Evolutionary conservation across 495 filamentous ascomycete genomes (phyloP), one percentile per base, ranked within the genome.

Genomic region (Lasiosphaeris hirsuta): DNA sequence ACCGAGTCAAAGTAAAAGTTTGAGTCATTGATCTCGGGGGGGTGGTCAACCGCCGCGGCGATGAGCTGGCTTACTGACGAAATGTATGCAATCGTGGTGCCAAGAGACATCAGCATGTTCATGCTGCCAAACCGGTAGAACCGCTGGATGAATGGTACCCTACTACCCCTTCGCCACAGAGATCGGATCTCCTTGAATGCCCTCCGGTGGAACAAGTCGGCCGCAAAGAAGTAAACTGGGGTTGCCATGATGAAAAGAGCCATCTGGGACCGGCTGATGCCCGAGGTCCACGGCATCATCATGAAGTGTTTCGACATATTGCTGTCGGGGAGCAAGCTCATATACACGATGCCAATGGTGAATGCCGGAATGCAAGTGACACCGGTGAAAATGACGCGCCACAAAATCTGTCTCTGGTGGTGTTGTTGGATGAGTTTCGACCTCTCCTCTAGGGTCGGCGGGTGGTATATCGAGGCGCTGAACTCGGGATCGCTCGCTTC

Each of bases 71-170:
- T 89, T 47, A 97, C 72, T 0, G 90, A 96, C 0, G 90, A 82
- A 62, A 96, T 76, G 65, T 97, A 97, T 1, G 93, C 93, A 45
- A 97, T 89, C 5, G 84, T 84, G 0, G 94, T 96, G 8, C 94
- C 93, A 11, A 93, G 76, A 9, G 89, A 95, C 63, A 97, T 89
- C 56, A 97, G 79, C 68, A 94, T 85, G 64, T 96, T 95, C 93
- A 97, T 97, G 72, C 92, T 96, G 11, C 93, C 93, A 63, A 97
- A 97, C 11, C 90, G 84, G 62, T 92, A 93, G 61, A 97, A 92
- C 14, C 94, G 77, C 55, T 86, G 81, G 17, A 89, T 63, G 9
- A 96, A 66, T 0, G 92, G 92, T 2, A 87, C 84, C 8, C 78
- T 82, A 68, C 91, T 97, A 43, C 85, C 81, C n/a, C 72, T 84